phyloP scores from a whole-genome alignment of 2,329 filamentous ascomycete genomes.

The Coniella vitis region DNA sequence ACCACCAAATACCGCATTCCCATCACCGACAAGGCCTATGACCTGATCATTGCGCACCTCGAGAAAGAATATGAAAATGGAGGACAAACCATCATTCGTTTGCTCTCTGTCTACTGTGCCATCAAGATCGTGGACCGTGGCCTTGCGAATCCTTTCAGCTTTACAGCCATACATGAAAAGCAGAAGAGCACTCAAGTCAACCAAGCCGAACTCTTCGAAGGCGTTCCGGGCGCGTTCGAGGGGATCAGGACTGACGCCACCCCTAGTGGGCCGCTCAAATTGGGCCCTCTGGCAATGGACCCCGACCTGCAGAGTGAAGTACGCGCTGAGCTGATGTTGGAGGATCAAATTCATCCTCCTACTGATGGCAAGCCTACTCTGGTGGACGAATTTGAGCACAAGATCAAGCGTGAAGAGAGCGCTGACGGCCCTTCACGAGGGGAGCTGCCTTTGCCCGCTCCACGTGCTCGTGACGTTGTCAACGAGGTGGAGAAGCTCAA shows the following conservation, averaged over 20 bases:
- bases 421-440: slow-evolving; percentile 73
- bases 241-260: slow-evolving; percentile 56
- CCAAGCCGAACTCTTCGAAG: slow-evolving; percentile 56
- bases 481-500: slow-evolving; percentile 93
- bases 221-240: slow-evolving; percentile 56
- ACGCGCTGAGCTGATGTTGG: slow-evolving; percentile 76
- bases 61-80: slow-evolving; percentile 75
- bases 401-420: slow-evolving; percentile 82
- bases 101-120: slow-evolving; percentile 58
- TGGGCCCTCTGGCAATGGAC: slow-evolving; percentile 82
- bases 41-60: slow-evolving; percentile 45
- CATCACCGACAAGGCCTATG: slow-evolving; percentile 54
- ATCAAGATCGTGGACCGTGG: slow-evolving; percentile 53
- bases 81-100: slow-evolving; percentile 67
- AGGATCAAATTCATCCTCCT: slow-evolving; percentile 73
- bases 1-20: slow-evolving; percentile 85
- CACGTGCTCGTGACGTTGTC: slow-evolving; percentile 80
- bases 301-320: slow-evolving; percentile 76
- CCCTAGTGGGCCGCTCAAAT: slow-evolving; percentile 53
- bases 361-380: slow-evolving; percentile 63
- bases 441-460: slow-evolving; percentile 80
- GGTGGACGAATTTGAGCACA: slow-evolving; percentile 80
- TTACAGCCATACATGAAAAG: slow-evolving; percentile 51
- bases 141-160: slow-evolving; percentile 57
- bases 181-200: slow-evolving; percentile 56